phyloP scores from a whole-genome alignment of 805 yeast species.

The Metschnikowia colocasiae region DNA sequence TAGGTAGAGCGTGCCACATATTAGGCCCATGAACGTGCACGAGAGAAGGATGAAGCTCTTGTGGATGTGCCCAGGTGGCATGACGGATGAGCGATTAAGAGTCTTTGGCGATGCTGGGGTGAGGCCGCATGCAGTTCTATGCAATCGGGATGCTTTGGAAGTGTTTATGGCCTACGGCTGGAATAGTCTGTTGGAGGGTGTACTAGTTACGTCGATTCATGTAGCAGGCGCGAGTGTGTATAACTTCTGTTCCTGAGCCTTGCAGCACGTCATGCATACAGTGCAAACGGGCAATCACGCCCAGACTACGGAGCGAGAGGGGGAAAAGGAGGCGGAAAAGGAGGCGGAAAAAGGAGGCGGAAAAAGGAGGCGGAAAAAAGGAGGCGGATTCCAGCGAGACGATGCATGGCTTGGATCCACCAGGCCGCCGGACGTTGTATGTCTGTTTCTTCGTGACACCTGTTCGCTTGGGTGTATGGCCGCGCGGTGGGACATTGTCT shows the following conservation, averaged over 20 bases:
- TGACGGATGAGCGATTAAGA: background rate
- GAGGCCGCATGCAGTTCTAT: background rate
- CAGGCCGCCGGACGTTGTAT: no score
- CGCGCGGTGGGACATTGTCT: background rate
- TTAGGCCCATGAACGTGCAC: conserved; percentile 43
- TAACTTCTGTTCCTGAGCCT: background rate
- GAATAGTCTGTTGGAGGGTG: background rate
- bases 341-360: no score
- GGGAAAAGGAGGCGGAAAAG: no score
- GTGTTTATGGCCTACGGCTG: background rate
- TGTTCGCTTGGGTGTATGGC: background rate
- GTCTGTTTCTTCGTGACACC: background rate
- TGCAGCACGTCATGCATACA: background rate
- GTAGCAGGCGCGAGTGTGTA: background rate
- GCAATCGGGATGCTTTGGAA: background rate
- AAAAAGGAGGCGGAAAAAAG: no score
- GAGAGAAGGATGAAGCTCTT: conserved; percentile 23
- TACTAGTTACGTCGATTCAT: background rate
- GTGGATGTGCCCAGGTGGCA: conserved; percentile 9
- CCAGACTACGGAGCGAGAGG: background rate
- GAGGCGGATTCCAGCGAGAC: no score
- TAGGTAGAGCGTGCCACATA: conserved; percentile 71
- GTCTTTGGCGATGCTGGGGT: background rate
- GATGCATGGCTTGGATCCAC: no score
- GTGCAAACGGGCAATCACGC: background rate